These are phyloP conservation scores for Cryptococcus hybrid DNA, from an alignment of 1,284 basidiomycete genomes.

Conservation along the genomic window DNA sequence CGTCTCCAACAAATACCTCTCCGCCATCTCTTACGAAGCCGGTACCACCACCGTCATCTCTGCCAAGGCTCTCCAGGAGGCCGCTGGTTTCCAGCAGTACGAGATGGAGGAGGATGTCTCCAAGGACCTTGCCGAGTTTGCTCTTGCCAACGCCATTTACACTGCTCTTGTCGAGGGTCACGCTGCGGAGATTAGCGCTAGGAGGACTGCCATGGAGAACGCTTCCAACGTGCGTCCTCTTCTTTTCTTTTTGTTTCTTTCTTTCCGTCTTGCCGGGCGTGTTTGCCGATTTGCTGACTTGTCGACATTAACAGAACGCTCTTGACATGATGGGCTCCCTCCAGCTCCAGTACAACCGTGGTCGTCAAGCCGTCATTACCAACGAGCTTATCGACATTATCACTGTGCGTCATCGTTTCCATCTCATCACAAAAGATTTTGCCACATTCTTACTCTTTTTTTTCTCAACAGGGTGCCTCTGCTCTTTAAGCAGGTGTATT, in stretches of 20 bases:
- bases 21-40: conserved; percentile 89
- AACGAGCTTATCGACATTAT: conserved; percentile 50
- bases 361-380: conserved; percentile 92
- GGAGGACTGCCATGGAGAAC: conserved; percentile 99
- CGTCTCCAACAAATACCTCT: conserved; percentile 94
- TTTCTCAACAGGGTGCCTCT: conserved; percentile 31
- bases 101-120: conserved; percentile 96
- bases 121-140: conserved; percentile 92
- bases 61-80: conserved; percentile 71
- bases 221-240: conserved; percentile 70
- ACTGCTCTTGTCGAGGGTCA: conserved; percentile 93
- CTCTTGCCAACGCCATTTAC: conserved; percentile 94
- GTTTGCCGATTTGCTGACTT: background rate
- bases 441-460: background rate
- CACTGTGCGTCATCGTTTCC: conserved; percentile 20
- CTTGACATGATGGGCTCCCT: conserved; percentile 82
- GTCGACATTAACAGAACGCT: conserved; percentile 64
- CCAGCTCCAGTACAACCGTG: conserved; percentile 97
- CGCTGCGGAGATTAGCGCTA: conserved; percentile 74
- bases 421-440: background rate
- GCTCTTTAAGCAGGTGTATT: conserved; percentile 26
- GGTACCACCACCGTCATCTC: conserved; percentile 73
- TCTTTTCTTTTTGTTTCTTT: background rate
- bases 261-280: background rate
- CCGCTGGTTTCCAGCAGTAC: conserved; percentile 84